A percentile compares a stretch with the other conserved stretches of the same genome.
Evolutionary conservation across 768 basidiomycete species (phyloP).

Genomic region (Russula olivacea): DNA sequence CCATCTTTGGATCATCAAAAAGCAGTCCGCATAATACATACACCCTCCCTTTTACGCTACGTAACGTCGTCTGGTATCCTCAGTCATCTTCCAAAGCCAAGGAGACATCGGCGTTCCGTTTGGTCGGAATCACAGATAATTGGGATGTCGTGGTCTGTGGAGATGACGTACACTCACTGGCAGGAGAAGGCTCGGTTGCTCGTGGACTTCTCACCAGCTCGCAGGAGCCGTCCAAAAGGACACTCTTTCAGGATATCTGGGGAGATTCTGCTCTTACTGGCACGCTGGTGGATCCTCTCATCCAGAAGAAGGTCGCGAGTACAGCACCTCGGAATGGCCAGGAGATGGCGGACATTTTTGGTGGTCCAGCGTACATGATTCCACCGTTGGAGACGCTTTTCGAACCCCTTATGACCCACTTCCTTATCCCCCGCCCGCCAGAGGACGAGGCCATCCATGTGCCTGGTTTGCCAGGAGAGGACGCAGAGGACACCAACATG

Average conservation of each 20-base stretch:
- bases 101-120: slow-evolving; percentile 39
- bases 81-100: slow-evolving; percentile 31
- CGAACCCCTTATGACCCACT: slow-evolving; percentile 50
- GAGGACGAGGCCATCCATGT: slow-evolving; percentile 15
- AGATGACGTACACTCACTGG: slow-evolving; percentile 41
- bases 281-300: slow-evolving; percentile 25
- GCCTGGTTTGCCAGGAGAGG: slow-evolving; percentile 26
- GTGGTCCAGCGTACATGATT: slow-evolving; percentile 67
- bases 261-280: slow-evolving; percentile 62
- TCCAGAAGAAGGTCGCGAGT: slow-evolving; percentile 26
- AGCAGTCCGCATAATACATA: slow-evolving; percentile 40
- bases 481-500: slow-evolving; percentile 33
- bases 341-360: slow-evolving; percentile 47
- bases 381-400: slow-evolving; percentile 71
- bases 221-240: slow-evolving; percentile 37
- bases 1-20: slow-evolving; percentile 45
- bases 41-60: slow-evolving; percentile 58
- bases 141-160: slow-evolving; percentile 69
- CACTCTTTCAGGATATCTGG: slow-evolving; percentile 89
- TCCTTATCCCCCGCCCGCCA: slow-evolving; percentile 35
- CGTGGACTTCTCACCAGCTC: slow-evolving; percentile 33
- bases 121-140: slow-evolving; percentile 63
- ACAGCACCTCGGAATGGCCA: slow-evolving; percentile 36
- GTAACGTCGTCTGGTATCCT: slow-evolving; percentile 40
- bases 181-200: slow-evolving; percentile 41